Evolutionary conservation across 2,329 filamentous ascomycete species (phyloP).

Genomic region (Thielaviopsis musarum): DNA sequence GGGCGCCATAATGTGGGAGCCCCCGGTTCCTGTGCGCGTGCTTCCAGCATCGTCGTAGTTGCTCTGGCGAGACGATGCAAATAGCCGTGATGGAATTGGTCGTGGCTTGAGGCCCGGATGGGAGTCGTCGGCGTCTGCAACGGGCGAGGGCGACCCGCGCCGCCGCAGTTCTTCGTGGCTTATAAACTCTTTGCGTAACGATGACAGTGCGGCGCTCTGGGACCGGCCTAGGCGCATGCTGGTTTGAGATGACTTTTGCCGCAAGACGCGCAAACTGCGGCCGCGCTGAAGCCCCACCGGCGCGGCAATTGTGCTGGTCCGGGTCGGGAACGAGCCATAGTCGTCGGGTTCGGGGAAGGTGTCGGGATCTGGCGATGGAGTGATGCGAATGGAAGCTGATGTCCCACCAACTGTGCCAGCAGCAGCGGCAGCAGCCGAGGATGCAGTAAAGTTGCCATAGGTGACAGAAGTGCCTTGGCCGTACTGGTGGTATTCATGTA

Average conservation of each 20-base stretch:
- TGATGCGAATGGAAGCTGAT: constrained; percentile 2
- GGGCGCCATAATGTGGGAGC: neutral
- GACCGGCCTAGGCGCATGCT: constrained; percentile 1
- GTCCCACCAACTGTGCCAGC: neutral
- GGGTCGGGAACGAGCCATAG: neutral
- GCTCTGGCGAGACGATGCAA: neutral
- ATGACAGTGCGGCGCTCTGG: constrained; percentile 4
- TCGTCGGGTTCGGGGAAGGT: constrained; percentile 1
- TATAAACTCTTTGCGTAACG: constrained; percentile 9
- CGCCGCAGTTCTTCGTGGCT: constrained; percentile 6
- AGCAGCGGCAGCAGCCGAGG: neutral
- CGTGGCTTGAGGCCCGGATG: neutral
- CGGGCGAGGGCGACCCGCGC: constrained; percentile 4
- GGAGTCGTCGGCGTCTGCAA: neutral
- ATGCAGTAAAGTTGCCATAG: neutral
- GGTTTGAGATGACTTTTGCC: constrained; percentile 5
- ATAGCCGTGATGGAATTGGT: constrained; percentile 1
- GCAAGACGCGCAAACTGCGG: neutral
- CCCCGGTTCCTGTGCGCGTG: neutral
- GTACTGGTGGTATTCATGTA: neutral
- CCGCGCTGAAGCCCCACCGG: neutral
- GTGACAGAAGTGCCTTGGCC: neutral
- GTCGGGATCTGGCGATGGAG: constrained; percentile 4
- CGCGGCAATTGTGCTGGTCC: neutral
- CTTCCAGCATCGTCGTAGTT: neutral